Percentiles rank a stretch among this genome's conserved stretches.
These are phyloP conservation scores for Cynara cardunculus DNA, from an alignment of 129 eudicot species.

Conservation along the genomic window DNA sequence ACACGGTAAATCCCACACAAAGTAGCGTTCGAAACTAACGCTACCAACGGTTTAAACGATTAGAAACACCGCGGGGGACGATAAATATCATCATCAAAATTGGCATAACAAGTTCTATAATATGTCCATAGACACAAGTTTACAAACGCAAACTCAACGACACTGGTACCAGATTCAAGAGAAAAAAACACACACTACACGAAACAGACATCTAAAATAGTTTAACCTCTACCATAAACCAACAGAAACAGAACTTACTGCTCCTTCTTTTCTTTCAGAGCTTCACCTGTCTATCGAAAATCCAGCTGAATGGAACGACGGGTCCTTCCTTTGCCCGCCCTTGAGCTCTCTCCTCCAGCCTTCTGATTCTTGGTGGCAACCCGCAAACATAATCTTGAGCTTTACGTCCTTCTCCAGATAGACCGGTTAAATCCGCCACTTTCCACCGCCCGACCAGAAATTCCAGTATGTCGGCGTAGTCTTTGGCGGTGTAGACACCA, in stretches of 20 bases:
- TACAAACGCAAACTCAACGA: constrained; percentile 16
- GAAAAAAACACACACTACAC: constrained; percentile 17
- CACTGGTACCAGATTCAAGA: constrained; percentile 23
- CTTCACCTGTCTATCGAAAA: constrained; percentile 65
- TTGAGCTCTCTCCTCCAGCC: constrained; percentile 84
- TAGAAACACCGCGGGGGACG: background rate
- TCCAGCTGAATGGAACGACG: constrained; percentile 64
- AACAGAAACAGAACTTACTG: constrained; percentile 7
- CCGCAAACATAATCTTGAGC: constrained; percentile 92
- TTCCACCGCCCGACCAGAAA: constrained; percentile 82
- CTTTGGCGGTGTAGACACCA: constrained; percentile 81
- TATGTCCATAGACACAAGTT: constrained; percentile 31
- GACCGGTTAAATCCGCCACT: constrained; percentile 62
- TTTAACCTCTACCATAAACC: constrained; percentile 13
- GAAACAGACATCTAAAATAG: constrained; percentile 24
- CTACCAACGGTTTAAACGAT: background rate
- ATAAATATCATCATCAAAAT: constrained; percentile 26
- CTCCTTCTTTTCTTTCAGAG: constrained; percentile 33
- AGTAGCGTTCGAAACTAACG: background rate
- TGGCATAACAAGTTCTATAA: constrained; percentile 33
- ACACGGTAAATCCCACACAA: background rate
- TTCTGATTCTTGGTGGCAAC: constrained; percentile 67
- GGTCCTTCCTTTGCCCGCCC: constrained; percentile 63
- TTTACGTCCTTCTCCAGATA: constrained; percentile 67
- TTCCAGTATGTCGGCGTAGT: constrained; percentile 88